phyloP scores from a whole-genome alignment of 2,329 filamentous ascomycete species.

The Verticillium nonalfalfae region DNA sequence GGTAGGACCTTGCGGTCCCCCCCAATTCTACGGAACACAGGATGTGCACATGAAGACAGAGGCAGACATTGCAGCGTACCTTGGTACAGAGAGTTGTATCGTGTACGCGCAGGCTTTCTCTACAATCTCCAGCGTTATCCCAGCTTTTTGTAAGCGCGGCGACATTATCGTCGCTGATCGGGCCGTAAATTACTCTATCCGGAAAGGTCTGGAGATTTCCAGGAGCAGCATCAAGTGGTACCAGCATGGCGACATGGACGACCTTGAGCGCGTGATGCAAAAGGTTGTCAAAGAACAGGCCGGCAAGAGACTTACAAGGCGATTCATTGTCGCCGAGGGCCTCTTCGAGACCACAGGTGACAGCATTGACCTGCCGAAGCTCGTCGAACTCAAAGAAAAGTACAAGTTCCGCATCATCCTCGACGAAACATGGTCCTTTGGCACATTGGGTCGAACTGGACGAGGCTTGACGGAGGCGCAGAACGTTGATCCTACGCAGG shows the following conservation, averaged over 20 bases:
- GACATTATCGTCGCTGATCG: conserved; percentile 96
- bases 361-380: conserved; percentile 73
- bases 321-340: conserved; percentile 95
- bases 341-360: conserved; percentile 90
- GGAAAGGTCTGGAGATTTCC: conserved; percentile 89
- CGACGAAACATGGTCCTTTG: conserved; percentile 97
- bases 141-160: conserved; percentile 92
- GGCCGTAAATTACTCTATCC: conserved; percentile 87
- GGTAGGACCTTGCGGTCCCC: conserved; percentile 92
- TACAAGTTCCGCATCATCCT: conserved; percentile 98
- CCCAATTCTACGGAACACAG: conserved; percentile 96
- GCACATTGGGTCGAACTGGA: conserved; percentile 84
- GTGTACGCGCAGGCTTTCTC: conserved; percentile 96
- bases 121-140: conserved; percentile 94
- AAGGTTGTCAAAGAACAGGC: conserved; percentile 84
- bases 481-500: conserved; percentile 85
- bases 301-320: conserved; percentile 79
- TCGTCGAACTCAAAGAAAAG: conserved; percentile 88
- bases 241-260: conserved; percentile 92
- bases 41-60: conserved; percentile 98
- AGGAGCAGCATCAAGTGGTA: conserved; percentile 90
- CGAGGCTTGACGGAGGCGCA: conserved; percentile 92
- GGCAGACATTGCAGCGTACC: conserved; percentile 81
- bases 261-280: conserved; percentile 78
- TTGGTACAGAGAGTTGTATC: conserved; percentile 85